Evolutionary conservation across 352 stramenopile genomes (phyloP).

Genomic region (Pythium folliculosum): DNA sequence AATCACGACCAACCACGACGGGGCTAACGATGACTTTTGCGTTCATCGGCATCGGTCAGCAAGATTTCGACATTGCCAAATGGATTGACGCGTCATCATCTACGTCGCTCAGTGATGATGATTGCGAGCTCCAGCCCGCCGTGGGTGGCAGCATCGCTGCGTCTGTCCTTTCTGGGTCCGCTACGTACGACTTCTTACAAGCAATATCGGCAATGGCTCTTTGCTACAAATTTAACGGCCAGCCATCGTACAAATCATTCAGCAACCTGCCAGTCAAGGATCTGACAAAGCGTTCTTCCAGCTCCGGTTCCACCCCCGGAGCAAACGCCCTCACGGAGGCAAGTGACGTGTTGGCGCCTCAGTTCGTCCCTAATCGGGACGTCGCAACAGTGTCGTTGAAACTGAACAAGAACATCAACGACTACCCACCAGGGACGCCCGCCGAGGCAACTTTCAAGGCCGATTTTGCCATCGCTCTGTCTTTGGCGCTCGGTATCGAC

Average conservation of each 20-base stretch:
- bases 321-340: constrained; percentile 24
- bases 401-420: constrained; percentile 63
- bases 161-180: constrained; percentile 40
- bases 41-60: constrained; percentile 53
- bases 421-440: constrained; percentile 46
- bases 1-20: constrained; percentile 30
- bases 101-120: constrained; percentile 31
- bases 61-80: constrained; percentile 67
- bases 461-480: constrained; percentile 38
- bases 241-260: constrained; percentile 54
- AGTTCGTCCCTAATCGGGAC: constrained; percentile 47
- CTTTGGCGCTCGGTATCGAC: constrained; percentile 48
- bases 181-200: constrained; percentile 49
- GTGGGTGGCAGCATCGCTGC: constrained; percentile 40
- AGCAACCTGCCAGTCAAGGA: constrained; percentile 42
- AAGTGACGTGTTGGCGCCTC: constrained; percentile 29
- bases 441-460: constrained; percentile 57
- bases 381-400: constrained; percentile 51
- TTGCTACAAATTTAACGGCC: constrained; percentile 62
- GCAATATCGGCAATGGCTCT: constrained; percentile 42
- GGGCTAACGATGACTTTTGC: constrained; percentile 58
- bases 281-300: constrained; percentile 20
- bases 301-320: not conserved
- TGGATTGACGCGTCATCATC: constrained; percentile 39
- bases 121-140: constrained; percentile 42